These are phyloP conservation scores for Arachis stenosperma DNA, from an alignment of 306 rosid genomes.

Conservation along the genomic window DNA sequence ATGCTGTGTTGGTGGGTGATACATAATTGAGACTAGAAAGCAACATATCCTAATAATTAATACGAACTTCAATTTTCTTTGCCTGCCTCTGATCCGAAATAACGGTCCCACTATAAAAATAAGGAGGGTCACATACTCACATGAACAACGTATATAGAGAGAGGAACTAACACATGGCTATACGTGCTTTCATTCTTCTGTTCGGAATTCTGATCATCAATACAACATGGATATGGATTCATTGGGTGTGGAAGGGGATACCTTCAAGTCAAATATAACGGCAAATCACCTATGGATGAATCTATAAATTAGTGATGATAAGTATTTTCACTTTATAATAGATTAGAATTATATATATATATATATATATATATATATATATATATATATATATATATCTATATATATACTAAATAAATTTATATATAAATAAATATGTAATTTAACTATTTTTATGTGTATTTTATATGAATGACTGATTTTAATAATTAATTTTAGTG, in stretches of 20 bases:
- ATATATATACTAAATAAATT: no score
- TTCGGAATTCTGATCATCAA: neutral
- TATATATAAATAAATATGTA: no score
- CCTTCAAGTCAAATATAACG: constrained; percentile 27
- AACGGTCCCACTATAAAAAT: constrained; percentile 35
- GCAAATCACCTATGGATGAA: neutral
- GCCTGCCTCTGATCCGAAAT: constrained; percentile 39
- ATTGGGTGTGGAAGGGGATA: constrained; percentile 27
- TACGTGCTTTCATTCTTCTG: constrained; percentile 4
- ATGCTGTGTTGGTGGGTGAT: constrained; percentile 11
- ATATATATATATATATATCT: no score
- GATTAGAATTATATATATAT: no score
- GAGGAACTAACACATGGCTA: neutral
- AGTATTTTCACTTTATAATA: no score
- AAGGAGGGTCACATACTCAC: constrained; percentile 24
- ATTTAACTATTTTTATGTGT: no score
- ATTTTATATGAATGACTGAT: no score
- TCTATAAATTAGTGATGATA: no score
- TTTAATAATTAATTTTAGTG: no score
- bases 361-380: no score
- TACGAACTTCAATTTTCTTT: constrained; percentile 38
- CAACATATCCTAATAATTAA: constrained; percentile 7
- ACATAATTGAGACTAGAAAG: constrained; percentile 48
- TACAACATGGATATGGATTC: constrained; percentile 3
- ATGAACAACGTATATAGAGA: constrained; percentile 1